Conservation (phyloP, 2,329 filamentous ascomycete species). For the Apiospora marii region DNA sequence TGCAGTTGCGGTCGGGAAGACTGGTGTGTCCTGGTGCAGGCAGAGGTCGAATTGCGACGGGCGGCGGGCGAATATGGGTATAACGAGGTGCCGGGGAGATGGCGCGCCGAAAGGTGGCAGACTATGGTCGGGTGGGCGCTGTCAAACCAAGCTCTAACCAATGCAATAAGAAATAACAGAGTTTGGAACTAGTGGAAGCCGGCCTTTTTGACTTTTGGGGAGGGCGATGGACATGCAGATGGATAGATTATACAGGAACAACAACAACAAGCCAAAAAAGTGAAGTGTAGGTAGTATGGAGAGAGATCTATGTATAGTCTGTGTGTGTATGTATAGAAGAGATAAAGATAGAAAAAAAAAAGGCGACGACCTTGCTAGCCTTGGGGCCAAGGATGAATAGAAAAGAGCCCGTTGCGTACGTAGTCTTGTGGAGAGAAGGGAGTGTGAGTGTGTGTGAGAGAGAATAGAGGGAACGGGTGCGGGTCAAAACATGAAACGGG, state of each 20-base stretch:
- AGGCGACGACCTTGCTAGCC: slow-evolving; percentile 18
- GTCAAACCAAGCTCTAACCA: slow-evolving; percentile 19
- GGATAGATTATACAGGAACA: slow-evolving; percentile 19
- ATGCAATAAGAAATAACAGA: slow-evolving; percentile 24
- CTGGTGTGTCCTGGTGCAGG: neutral
- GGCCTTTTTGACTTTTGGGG: slow-evolving; percentile 21
- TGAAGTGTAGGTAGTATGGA: slow-evolving; percentile 3
- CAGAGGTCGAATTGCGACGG: slow-evolving; percentile 11
- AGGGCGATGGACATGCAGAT: slow-evolving; percentile 4
- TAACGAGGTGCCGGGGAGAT: slow-evolving; percentile 25
- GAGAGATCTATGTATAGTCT: slow-evolving; percentile 15
- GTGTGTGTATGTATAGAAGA: slow-evolving; percentile 1
- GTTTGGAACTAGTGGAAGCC: slow-evolving; percentile 23
- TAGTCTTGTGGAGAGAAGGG: slow-evolving; percentile 21
- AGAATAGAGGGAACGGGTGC: slow-evolving; percentile 28
- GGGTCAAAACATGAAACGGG: slow-evolving; percentile 38
- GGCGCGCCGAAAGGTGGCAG: slow-evolving; percentile 27
- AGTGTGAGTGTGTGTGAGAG: slow-evolving; percentile 23
- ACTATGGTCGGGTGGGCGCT: slow-evolving; percentile 25
- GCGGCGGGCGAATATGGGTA: neutral
- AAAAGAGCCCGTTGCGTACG: slow-evolving; percentile 18
- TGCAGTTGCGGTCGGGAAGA: neutral
- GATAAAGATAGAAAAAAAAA: slow-evolving; percentile 2
- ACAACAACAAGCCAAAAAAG: slow-evolving; percentile 4
- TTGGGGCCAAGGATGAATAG: slow-evolving; percentile 21